These are phyloP conservation scores for Alternaria tenuissima DNA, from an alignment of 2,329 filamentous ascomycete species.

Conservation along the genomic window DNA sequence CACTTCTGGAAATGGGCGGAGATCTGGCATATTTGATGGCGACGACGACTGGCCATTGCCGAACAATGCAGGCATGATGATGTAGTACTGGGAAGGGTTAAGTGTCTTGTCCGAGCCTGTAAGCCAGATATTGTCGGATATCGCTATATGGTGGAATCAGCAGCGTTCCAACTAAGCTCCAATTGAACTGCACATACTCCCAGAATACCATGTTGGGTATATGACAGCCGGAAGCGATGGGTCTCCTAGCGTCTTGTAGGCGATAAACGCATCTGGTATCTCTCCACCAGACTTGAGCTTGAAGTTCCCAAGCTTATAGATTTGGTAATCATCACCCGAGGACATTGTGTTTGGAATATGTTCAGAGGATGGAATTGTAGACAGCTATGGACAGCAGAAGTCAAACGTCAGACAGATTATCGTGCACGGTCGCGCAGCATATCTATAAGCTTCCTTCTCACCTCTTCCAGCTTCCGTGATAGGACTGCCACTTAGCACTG, in stretches of 20 bases:
- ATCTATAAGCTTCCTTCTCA: not conserved
- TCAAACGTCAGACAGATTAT: not conserved
- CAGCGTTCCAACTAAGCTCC: not conserved
- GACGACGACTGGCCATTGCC: constrained; percentile 74
- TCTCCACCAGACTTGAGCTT: constrained; percentile 69
- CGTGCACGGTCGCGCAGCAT: not conserved
- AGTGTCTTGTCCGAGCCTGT: constrained; percentile 71
- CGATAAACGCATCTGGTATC: constrained; percentile 71
- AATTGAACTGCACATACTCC: constrained; percentile 50
- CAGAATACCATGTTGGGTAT: constrained; percentile 81
- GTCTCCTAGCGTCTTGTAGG: constrained; percentile 79
- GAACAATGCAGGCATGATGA: constrained; percentile 73
- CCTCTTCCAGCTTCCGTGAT: not conserved
- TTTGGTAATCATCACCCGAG: constrained; percentile 54
- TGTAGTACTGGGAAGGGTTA: constrained; percentile 70
- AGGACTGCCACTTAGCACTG: constrained; percentile 1
- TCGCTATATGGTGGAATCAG: constrained; percentile 49
- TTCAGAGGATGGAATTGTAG: not conserved
- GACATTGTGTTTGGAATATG: constrained; percentile 14
- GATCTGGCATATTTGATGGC: constrained; percentile 66
- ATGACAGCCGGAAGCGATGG: constrained; percentile 70
- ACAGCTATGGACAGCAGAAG: not conserved
- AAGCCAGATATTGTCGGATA: constrained; percentile 78
- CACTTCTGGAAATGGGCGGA: constrained; percentile 68
- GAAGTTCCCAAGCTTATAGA: constrained; percentile 71